Evolutionary conservation across 257 asterid species (phyloP).

Genomic region (Plectranthus barbatus): DNA sequence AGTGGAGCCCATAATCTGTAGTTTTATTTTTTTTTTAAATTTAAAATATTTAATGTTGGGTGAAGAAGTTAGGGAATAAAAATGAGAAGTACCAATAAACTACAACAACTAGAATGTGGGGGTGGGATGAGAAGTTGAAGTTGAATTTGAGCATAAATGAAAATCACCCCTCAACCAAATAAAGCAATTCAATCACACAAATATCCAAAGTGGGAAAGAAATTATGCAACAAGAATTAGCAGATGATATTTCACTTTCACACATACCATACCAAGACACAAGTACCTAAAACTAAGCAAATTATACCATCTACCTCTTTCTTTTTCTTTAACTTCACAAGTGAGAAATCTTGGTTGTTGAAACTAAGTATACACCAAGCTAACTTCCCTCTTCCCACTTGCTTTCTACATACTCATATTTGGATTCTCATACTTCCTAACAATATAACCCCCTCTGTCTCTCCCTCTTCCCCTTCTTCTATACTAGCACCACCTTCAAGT

Average conservation of each 20-base stretch:
- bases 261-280: slow-evolving; percentile 14
- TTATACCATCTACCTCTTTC: slow-evolving; percentile 20
- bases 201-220: background rate
- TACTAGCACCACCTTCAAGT: too few species aligned
- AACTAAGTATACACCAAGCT: slow-evolving; percentile 34
- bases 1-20: too few species aligned
- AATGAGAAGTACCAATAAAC: too few species aligned
- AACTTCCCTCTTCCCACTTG: slow-evolving; percentile 36
- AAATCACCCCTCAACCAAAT: slow-evolving; percentile 46
- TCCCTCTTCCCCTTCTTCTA: background rate
- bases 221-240: slow-evolving; percentile 26
- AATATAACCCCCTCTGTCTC: slow-evolving; percentile 11
- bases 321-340: slow-evolving; percentile 67
- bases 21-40: too few species aligned
- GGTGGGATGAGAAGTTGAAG: background rate
- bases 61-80: too few species aligned
- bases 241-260: slow-evolving; percentile 65
- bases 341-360: slow-evolving; percentile 60
- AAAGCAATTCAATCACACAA: background rate
- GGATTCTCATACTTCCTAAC: slow-evolving; percentile 38
- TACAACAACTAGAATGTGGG: too few species aligned
- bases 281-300: slow-evolving; percentile 52
- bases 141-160: slow-evolving; percentile 31
- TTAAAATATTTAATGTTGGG: too few species aligned
- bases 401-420: slow-evolving; percentile 66